Percentiles rank a stretch among this genome's conserved stretches.
Conservation (phyloP, 2,329 filamentous ascomycete genomes). For the Fusarium agapanthi region DNA sequence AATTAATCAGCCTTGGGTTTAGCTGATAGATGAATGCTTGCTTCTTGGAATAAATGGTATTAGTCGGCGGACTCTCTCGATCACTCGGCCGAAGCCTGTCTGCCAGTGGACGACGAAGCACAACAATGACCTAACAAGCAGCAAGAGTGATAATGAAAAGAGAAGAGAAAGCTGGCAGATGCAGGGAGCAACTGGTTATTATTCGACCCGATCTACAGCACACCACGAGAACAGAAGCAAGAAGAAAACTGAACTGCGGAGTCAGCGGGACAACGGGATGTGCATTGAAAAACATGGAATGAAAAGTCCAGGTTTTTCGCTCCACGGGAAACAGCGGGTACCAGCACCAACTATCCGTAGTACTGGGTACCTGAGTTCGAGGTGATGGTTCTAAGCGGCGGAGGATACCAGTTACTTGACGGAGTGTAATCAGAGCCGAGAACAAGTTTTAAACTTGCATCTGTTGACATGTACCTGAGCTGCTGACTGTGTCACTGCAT, state of each 20-base stretch:
- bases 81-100: slow-evolving; percentile 29
- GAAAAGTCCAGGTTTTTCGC: slow-evolving; percentile 29
- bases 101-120: slow-evolving; percentile 18
- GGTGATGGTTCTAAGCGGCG: slow-evolving; percentile 2
- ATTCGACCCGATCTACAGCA: slow-evolving; percentile 3
- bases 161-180: slow-evolving; percentile 9
- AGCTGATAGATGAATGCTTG: background rate
- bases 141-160: slow-evolving; percentile 7
- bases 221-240: slow-evolving; percentile 13
- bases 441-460: slow-evolving; percentile 13
- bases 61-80: slow-evolving; percentile 12
- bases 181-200: slow-evolving; percentile 10
- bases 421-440: slow-evolving; percentile 1
- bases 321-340: slow-evolving; percentile 35
- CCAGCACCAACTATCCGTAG: background rate
- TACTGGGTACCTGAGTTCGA: slow-evolving; percentile 7
- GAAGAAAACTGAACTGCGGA: slow-evolving; percentile 11
- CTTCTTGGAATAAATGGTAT: background rate
- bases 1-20: background rate
- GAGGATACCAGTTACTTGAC: slow-evolving; percentile 5
- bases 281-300: slow-evolving; percentile 38
- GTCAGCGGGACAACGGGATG: slow-evolving; percentile 13
- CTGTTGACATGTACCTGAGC: slow-evolving; percentile 16
- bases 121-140: slow-evolving; percentile 5
- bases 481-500: slow-evolving; percentile 17